These are phyloP conservation scores for Echria macrotheca DNA, from an alignment of 495 filamentous ascomycete genomes.

Conservation along the genomic window DNA sequence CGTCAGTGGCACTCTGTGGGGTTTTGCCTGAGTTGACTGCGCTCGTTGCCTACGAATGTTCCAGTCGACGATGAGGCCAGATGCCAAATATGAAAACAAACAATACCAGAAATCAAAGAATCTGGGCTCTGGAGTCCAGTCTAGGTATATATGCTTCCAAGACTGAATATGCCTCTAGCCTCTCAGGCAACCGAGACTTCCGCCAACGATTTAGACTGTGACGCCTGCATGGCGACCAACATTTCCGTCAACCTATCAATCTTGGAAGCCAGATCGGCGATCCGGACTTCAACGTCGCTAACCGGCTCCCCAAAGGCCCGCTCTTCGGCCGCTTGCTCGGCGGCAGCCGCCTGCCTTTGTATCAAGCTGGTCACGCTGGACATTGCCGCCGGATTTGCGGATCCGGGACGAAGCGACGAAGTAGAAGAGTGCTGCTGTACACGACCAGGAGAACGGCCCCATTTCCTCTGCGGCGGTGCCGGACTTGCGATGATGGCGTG, in stretches of 20 bases:
- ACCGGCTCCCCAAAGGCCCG: conserved; percentile 26
- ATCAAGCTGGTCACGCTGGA: neutral
- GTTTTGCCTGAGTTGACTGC: too few species aligned
- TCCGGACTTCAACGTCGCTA: conserved; percentile 36
- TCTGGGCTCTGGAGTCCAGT: too few species aligned
- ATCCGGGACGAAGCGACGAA: conserved; percentile 12
- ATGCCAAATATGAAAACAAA: neutral
- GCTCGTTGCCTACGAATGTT: too few species aligned
- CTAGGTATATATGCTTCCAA: neutral
- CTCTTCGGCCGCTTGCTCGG: conserved; percentile 23
- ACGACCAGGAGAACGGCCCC: neutral
- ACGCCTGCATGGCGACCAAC: conserved; percentile 34
- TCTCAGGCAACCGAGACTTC: conserved; percentile 17
- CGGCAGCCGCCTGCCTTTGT: conserved; percentile 10
- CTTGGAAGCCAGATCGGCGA: conserved; percentile 40
- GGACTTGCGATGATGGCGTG: conserved; percentile 11
- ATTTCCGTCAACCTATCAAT: conserved; percentile 44
- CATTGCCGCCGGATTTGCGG: neutral
- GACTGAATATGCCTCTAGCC: too few species aligned
- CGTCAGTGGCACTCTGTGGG: too few species aligned
- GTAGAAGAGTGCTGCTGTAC: conserved; percentile 10
- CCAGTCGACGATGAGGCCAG: neutral
- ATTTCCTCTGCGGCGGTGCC: conserved; percentile 11
- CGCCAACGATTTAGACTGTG: conserved; percentile 16
- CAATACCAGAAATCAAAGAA: too few species aligned